Evolutionary conservation across 2,329 filamentous ascomycete genomes (phyloP), one percentile per base, ranked within the genome.

Genomic region (Diaporthe aspalathi): DNA sequence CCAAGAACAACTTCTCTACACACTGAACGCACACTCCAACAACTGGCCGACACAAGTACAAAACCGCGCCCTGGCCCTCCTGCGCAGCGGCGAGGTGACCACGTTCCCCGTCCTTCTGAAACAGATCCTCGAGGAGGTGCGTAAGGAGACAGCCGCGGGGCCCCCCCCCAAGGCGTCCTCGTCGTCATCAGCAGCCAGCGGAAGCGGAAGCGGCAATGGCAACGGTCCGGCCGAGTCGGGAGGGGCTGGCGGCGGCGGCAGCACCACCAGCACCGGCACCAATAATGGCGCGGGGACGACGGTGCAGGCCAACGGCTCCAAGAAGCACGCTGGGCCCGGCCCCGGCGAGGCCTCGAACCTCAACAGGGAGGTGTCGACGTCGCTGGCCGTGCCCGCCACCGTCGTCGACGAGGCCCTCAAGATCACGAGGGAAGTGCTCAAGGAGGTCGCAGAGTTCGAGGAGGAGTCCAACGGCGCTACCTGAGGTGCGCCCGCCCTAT

Each of bases 41-140:
- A 90, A 92, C 83, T 92, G 90, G 89, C 89, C 89, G 2, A 89
- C 89, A 14, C 76, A 82, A 62, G 82, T 92, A 73, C 88, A 91
- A 76, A 80, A 82, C 68, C 89, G 91, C 80, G 90, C 89, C 49
- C 85, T 91, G 43, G 75, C 84, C 24, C 86, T 91, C 74, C 85
- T 91, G 29, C 89, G 89, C 73, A 86, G 84, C 54, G 88, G 88
- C 79, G 87, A 91, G 73, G 84, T 86, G 62, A 85, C 84, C 27
- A 90, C 86, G 6, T 91, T 91, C 78, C 89, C 89, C 2, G 84
- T 84, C n/a, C 87, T 91, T 38, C 84, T 92, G 73, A 81, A 83
- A 67, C 88, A 87, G 72, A 87, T 92, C 24, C 83, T 92, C 75
- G 87, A 90, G 71, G 90, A 92, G 78, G 86, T 92, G 68, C 86